Conservation (phyloP, 2,329 filamentous ascomycete species). For the Trichophaea hybrida region DNA sequence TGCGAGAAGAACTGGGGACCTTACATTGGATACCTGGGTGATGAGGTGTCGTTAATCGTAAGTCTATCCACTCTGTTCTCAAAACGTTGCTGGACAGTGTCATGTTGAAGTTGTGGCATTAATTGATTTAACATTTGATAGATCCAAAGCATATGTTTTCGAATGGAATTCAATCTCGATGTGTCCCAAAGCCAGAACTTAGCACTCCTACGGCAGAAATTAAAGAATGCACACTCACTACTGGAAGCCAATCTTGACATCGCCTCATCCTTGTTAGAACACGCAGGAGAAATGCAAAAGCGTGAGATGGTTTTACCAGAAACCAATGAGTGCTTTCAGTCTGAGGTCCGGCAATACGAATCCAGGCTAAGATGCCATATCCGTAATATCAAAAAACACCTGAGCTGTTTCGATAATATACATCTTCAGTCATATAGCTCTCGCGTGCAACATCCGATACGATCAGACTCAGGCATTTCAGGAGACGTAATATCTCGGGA, state of each 20-base stretch:
- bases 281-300: neutral
- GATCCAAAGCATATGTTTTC: neutral
- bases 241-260: neutral
- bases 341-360: constrained; percentile 1
- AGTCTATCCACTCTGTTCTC: neutral
- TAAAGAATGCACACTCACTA: neutral
- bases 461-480: too few species aligned
- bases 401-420: neutral
- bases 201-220: neutral
- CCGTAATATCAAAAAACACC: neutral
- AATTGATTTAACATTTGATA: neutral
- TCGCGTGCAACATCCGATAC: too few species aligned
- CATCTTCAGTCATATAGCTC: neutral
- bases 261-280: neutral
- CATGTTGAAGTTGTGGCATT: neutral
- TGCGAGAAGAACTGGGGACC: constrained; percentile 3
- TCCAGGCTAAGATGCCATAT: neutral
- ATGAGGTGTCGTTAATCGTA: neutral
- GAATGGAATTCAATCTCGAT: neutral
- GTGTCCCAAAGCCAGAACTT: neutral
- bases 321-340: neutral
- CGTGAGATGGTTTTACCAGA: neutral
- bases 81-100: neutral
- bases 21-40: neutral
- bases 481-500: too few species aligned